Conservation (phyloP, 805 yeast genomes). For the Clavispora vitiphila region DNA sequence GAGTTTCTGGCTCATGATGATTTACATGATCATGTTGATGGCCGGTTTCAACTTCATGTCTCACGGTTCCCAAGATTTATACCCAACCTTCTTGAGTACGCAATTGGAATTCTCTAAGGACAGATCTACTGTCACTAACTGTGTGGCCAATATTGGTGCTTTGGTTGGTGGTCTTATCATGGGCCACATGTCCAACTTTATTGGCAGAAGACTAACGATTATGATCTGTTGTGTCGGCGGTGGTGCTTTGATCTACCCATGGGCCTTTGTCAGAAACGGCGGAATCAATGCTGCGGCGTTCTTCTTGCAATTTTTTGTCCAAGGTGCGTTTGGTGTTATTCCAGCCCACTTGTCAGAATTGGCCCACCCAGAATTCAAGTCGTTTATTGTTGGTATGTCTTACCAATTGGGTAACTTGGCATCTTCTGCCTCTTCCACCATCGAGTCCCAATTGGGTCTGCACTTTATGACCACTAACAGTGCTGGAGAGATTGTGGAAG, state of each 20-base stretch:
- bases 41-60: conserved; percentile 68
- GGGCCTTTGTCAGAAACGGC: conserved; percentile 25
- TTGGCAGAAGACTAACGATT: conserved; percentile 60
- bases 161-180: conserved; percentile 56
- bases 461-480: conserved; percentile 34
- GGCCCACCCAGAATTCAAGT: conserved; percentile 57
- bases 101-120: conserved; percentile 46
- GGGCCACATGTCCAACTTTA: conserved; percentile 53
- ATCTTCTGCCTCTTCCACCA: conserved; percentile 64
- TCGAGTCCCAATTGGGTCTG: conserved; percentile 59
- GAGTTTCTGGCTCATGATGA: conserved; percentile 28
- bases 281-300: conserved; percentile 57
- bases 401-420: conserved; percentile 68
- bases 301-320: conserved; percentile 58
- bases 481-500: conserved; percentile 22
- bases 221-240: conserved; percentile 47
- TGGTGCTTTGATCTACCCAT: conserved; percentile 59
- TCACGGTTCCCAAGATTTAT: conserved; percentile 73
- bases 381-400: conserved; percentile 58
- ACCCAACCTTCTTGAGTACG: conserved; percentile 55
- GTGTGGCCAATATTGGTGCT: conserved; percentile 65
- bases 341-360: conserved; percentile 61
- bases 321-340: conserved; percentile 67
- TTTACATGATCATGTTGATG: conserved; percentile 41
- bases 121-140: conserved; percentile 53